Percentiles rank a stretch among this genome's conserved stretches.
phyloP scores from a whole-genome alignment of 2,329 filamentous ascomycete genomes.

The Periconia sp. region DNA sequence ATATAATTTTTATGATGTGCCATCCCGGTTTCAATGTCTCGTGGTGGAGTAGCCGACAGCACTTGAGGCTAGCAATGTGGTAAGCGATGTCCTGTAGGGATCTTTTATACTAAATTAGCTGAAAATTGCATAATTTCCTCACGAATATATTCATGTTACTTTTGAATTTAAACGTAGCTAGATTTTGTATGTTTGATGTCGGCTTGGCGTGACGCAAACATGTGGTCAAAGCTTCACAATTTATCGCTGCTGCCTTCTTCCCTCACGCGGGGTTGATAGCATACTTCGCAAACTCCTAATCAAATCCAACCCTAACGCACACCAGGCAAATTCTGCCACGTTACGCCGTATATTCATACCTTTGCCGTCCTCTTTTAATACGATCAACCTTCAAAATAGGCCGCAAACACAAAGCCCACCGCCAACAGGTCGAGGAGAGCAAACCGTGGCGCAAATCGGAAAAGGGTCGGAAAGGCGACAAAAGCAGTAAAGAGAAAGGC shows the following conservation, averaged over 20 bases:
- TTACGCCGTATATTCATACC: background rate
- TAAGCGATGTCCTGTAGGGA: too few relatives aligned
- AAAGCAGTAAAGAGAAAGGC: constrained; percentile 22
- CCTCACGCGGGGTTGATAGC: background rate
- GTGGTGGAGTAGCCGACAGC: too few relatives aligned
- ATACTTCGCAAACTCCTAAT: background rate
- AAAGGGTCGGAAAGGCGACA: constrained; percentile 23
- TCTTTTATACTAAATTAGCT: too few relatives aligned
- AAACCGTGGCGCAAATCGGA: constrained; percentile 34
- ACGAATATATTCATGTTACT: too few relatives aligned
- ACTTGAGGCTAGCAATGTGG: too few relatives aligned
- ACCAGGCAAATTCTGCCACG: background rate
- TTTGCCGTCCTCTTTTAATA: background rate
- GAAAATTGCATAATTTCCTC: too few relatives aligned
- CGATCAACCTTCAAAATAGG: constrained; percentile 48
- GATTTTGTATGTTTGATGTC: background rate
- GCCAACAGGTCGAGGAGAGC: constrained; percentile 37
- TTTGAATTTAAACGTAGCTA: too few relatives aligned
- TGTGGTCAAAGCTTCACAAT: background rate
- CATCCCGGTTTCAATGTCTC: too few relatives aligned
- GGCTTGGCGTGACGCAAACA: constrained; percentile 3
- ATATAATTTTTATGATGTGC: too few relatives aligned
- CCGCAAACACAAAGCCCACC: constrained; percentile 51
- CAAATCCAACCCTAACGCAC: background rate
- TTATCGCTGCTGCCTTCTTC: background rate